A percentile compares a stretch with the other conserved stretches of the same genome.
These are phyloP conservation scores for grape (Vitis vinifera) DNA, from an alignment of 164 flowering plant species.

Conservation along the genomic window ASM3070453v1 NC_081812.1:17288001-17288500, in stretches of 20 bases:
- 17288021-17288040: constrained; percentile 1
- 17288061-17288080: not conserved
- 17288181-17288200: constrained; percentile 4
- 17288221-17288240: not conserved
- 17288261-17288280: not conserved
- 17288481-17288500: too few relatives aligned
- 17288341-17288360: too few relatives aligned
- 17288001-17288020: constrained; percentile 14
- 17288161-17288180: not conserved
- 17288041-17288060: not conserved
- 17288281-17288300: too few relatives aligned
- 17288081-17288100: constrained; percentile 2
- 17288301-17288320: too few relatives aligned
- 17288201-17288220: not conserved
- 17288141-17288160: constrained; percentile 17
- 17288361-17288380: too few relatives aligned
- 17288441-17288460: too few relatives aligned
- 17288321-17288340: too few relatives aligned
- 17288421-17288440: too few relatives aligned
- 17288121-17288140: not conserved
- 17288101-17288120: constrained; percentile 5
- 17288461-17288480: too few relatives aligned
- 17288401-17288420: too few relatives aligned
- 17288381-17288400: too few relatives aligned
- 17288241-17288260: not conserved